phyloP scores from a whole-genome alignment of 352 stramenopile species.

The Globisporangium viniferum region DNA sequence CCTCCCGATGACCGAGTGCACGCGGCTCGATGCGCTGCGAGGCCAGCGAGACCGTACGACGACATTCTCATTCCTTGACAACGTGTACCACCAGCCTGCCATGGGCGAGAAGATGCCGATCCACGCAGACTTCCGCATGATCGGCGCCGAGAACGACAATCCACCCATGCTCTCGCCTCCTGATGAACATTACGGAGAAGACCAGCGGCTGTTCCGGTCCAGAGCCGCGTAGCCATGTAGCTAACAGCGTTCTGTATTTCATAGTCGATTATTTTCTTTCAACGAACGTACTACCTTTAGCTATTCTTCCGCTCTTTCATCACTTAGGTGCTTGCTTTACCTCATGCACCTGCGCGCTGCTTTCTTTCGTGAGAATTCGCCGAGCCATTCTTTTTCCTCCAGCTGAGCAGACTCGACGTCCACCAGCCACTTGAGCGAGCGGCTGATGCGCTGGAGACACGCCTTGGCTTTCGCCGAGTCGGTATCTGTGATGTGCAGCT shows the following conservation, averaged over 20 bases:
- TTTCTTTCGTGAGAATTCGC: constrained; percentile 32
- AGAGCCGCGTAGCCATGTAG: neutral
- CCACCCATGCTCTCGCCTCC: constrained; percentile 36
- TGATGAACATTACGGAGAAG: constrained; percentile 32
- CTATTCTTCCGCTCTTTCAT: neutral
- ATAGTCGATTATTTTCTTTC: neutral
- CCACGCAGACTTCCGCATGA: constrained; percentile 59
- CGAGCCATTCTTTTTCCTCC: constrained; percentile 41
- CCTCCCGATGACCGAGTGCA: constrained; percentile 57
- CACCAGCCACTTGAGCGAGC: constrained; percentile 50
- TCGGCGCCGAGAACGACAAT: constrained; percentile 30
- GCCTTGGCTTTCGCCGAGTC: constrained; percentile 27
- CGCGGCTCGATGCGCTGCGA: constrained; percentile 46
- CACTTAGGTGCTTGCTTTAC: neutral
- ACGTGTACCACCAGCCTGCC: constrained; percentile 67
- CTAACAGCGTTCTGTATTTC: neutral
- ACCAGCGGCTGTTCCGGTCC: constrained; percentile 43
- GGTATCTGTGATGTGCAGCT: constrained; percentile 33
- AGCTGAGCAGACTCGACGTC: constrained; percentile 41
- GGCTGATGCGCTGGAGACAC: constrained; percentile 49
- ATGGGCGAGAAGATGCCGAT: constrained; percentile 53
- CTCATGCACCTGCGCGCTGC: constrained; percentile 13
- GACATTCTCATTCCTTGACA: constrained; percentile 62
- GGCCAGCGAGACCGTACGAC: constrained; percentile 24
- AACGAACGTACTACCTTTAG: neutral